Evolutionary conservation across 1,284 basidiomycete species (phyloP), one percentile per base, ranked within the genome.

Genomic region (Cystobasidium sp.): DNA sequence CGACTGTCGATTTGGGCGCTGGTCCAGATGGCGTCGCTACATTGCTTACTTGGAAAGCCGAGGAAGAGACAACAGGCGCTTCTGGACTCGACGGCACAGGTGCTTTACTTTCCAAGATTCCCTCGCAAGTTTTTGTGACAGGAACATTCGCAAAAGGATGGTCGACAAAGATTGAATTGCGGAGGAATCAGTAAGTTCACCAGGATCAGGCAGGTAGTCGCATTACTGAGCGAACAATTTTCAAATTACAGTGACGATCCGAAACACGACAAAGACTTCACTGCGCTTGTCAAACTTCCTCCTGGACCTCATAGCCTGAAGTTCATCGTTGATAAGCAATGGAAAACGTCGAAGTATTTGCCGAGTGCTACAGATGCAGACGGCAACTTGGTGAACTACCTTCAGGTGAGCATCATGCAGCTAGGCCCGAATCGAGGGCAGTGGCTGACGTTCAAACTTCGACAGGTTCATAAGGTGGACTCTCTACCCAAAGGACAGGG

Each of bases 281-380:
- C 82, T 14, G 79, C 82, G 0, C 80, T 85, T 44, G 80, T 87
- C 52, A 82, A 84, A 18, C 87, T 97, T 3, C 88, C 89, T 14
- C 94, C 95, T 0, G 97, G 96, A 24, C 95, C 94, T 1, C 95
- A 99, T 81, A 92, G 96, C 75, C 87, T 98, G 81, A 94, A 95
- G 78, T 99, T 98, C 85, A 88, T 98, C 78, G 93, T 99, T 75
- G 97, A 99, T 82, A 91, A 93, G 74, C 88, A 90, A 66, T 94
- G 91, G 90, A 88, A 90, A 75, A 87, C 87, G 69, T 86, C 86
- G 12, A 85, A 86, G 77, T 89, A 94, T 77, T 87, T 97, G 24
- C 91, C 94, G 8, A 92, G 92, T 1, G 93, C 95, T 0, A 93
- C 94, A 43, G 95, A 98, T 81, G 93, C 94, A 79, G 92, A 97